Conservation (phyloP, 768 basidiomycete genomes). For the Boletus rubropictus region DNA sequence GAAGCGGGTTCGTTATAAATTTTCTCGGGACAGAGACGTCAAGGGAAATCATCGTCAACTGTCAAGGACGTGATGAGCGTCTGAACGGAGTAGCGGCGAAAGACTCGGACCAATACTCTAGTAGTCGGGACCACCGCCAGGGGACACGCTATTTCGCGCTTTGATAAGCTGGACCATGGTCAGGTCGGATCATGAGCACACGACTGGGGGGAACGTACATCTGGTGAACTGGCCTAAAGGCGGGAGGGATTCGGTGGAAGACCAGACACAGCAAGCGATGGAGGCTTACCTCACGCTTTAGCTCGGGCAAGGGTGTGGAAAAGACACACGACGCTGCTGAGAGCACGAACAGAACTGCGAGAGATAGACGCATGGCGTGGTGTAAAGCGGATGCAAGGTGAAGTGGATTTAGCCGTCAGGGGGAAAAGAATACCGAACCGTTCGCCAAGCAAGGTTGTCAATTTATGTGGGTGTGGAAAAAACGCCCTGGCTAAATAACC, state of each 20-base stretch:
- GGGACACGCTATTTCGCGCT: background rate
- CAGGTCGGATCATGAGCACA: background rate
- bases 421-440: background rate
- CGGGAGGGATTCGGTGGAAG: background rate
- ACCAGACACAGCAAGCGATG: background rate
- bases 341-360: constrained; percentile 9
- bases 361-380: constrained; percentile 14
- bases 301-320: constrained; percentile 9
- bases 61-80: background rate
- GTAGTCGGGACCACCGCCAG: background rate
- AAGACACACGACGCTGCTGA: constrained; percentile 7
- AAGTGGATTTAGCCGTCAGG: background rate
- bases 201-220: background rate
- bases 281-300: constrained; percentile 7
- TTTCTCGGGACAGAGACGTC: background rate
- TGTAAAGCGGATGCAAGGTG: background rate
- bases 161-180: background rate
- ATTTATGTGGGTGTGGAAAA: constrained; percentile 2
- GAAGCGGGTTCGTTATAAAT: too few species aligned
- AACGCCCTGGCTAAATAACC: constrained; percentile 2
- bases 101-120: background rate
- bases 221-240: background rate
- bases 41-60: background rate
- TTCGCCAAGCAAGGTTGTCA: background rate
- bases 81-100: accelerated